Percentiles rank a stretch among this genome's conserved stretches.
phyloP scores from a whole-genome alignment of 495 filamentous ascomycete genomes.

The Penicillium paradoxum region DNA sequence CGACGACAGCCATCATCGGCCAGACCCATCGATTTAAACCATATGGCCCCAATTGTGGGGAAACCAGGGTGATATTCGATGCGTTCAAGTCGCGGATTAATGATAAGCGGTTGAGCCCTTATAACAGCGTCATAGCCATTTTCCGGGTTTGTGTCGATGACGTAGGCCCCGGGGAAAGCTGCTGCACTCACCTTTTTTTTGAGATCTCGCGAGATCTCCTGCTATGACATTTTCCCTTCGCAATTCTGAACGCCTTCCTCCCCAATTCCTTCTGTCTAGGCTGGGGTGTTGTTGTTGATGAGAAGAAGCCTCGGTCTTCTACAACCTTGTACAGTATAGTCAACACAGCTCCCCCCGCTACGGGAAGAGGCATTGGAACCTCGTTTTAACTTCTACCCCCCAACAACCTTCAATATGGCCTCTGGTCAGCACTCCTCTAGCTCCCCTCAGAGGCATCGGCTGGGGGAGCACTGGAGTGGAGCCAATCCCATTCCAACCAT shows the following conservation, averaged over 20 bases:
- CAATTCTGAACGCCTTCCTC: not conserved
- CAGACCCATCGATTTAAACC: not conserved
- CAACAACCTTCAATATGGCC: conserved; percentile 17
- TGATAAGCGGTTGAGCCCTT: conserved; percentile 4
- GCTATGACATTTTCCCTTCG: not conserved
- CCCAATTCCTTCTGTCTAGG: not conserved
- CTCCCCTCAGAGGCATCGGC: conserved; percentile 27
- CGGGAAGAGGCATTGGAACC: not conserved
- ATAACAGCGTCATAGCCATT: conserved; percentile 18
- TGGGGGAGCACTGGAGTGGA: conserved; percentile 43
- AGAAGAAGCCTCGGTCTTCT: not conserved
- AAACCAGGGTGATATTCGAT: not conserved
- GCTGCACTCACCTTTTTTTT: not conserved
- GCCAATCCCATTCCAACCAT: conserved; percentile 80
- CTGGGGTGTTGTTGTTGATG: not conserved
- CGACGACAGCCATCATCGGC: conserved; percentile 2
- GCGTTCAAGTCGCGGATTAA: conserved; percentile 1
- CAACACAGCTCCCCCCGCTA: not conserved
- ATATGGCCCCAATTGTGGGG: conserved; percentile 5
- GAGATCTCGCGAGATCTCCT: not conserved
- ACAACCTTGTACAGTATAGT: not conserved
- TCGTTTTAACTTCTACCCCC: not conserved
- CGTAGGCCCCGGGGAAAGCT: conserved; percentile 16
- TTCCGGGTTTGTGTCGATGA: conserved; percentile 22
- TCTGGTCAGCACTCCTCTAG: conserved; percentile 9